Evolutionary conservation across 495 filamentous ascomycete species (phyloP), one percentile per base, ranked within the genome.

Genomic region (Pseudevernia furfuracea): DNA sequence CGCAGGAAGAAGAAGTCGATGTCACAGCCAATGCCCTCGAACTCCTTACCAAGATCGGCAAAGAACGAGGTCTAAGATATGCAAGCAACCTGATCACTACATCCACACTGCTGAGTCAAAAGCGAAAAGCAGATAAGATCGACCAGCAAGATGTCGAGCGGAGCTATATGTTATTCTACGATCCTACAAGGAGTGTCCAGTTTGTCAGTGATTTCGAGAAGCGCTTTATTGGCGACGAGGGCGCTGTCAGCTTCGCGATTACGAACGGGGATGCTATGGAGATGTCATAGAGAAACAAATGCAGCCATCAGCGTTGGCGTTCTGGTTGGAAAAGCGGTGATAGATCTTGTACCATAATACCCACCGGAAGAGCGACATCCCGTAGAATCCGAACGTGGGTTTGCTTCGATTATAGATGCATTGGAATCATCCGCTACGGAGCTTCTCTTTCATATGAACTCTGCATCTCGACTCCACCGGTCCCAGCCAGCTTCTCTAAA

Each of bases 51-150:
- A 97, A 97, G 78, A 93, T 97, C 71, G 95, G 92, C 32, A 85
- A 94, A 67, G 93, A 98, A 75, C 87, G 91, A 10, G 92, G 93
- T 38, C 81, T 98, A 23, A 81, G 94, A 60, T 98, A 98, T 72
- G 92, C 90, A 5, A 92, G 90, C 78, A 96, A 97, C 71, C 85
- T 97, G 28, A 96, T 99, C 77, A 96, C 89, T 10, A 97, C 95
- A 2, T 91, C 91, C 8, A 84, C 91, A 72, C 82, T 97, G 19
- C 81, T 97, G 60, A 79, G 81, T 69, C 75, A 81, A 76, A 97
- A 97, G 82, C 81, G 92, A 63, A 87, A 87, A 66, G 81, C 80
- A 49, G 83, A 82, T 67, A 87, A 94, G 71, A 88, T 99, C 56
- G 84, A 83, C 67, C 81, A 94, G 59, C 83, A 89, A 49, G 95